Conservation (phyloP, 345 rosid species). For the Citrus inodora region DNA sequence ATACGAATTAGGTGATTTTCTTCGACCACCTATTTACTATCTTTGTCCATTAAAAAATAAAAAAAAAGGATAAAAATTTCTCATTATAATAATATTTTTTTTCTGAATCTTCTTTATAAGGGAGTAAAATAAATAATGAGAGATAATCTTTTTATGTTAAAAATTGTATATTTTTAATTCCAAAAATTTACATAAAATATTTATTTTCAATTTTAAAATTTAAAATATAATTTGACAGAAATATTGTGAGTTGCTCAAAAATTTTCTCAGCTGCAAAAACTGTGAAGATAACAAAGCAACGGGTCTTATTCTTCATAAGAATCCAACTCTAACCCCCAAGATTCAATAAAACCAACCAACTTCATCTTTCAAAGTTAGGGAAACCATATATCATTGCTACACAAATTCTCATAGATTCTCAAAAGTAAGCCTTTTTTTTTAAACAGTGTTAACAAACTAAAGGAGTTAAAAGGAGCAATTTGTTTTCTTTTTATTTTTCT, state of each 20-base stretch:
- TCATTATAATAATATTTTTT: too few species aligned
- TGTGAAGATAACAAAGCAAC: constrained; percentile 26
- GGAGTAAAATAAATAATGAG: too few species aligned
- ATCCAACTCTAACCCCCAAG: constrained; percentile 19
- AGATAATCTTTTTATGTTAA: too few species aligned
- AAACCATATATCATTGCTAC: constrained; percentile 5
- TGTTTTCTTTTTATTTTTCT: background rate
- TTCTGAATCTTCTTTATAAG: too few species aligned
- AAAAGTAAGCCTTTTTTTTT: background rate
- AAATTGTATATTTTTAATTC: background rate
- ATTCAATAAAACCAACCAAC: background rate
- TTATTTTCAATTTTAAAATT: background rate
- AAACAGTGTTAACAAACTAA: background rate
- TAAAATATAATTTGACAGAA: background rate
- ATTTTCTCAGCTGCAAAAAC: background rate
- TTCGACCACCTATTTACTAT: background rate
- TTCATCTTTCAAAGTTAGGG: constrained; percentile 18
- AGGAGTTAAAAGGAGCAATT: background rate
- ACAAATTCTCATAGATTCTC: background rate
- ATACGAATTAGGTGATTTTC: too few species aligned
- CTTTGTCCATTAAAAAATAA: background rate
- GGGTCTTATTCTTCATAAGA: constrained; percentile 18
- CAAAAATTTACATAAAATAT: background rate
- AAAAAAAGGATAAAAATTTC: background rate
- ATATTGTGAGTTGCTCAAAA: background rate